Evolutionary conservation across 1,284 basidiomycete species (phyloP).

Genomic region (Cryptococcus floricola): DNA sequence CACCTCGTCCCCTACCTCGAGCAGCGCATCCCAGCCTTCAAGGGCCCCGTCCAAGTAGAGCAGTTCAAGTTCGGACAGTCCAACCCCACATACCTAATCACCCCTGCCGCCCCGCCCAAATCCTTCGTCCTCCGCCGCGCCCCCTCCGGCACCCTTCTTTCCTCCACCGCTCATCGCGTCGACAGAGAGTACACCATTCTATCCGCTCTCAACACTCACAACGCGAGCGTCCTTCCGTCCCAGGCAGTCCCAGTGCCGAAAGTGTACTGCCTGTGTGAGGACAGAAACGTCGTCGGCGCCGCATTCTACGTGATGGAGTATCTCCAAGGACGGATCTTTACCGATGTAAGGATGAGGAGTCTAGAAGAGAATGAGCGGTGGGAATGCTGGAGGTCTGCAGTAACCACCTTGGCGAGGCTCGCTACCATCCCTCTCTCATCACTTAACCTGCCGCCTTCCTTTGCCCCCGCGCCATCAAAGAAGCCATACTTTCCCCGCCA

Average conservation of each 20-base stretch:
- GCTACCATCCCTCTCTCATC: conserved; percentile 65
- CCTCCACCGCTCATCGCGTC: conserved; percentile 86
- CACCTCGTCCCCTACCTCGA: conserved; percentile 67
- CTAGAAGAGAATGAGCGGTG: conserved; percentile 59
- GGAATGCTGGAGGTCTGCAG: conserved; percentile 73
- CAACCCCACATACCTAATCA: conserved; percentile 78
- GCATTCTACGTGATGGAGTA: conserved; percentile 97
- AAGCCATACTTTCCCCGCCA: conserved; percentile 85
- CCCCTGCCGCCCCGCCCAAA: conserved; percentile 10
- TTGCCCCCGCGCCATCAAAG: conserved; percentile 59
- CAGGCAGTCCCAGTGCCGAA: conserved; percentile 72
- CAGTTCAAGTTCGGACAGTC: conserved; percentile 96
- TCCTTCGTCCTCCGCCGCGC: conserved; percentile 78
- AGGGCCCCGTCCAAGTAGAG: conserved; percentile 70
- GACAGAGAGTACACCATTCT: conserved; percentile 87
- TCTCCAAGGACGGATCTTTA: conserved; percentile 87
- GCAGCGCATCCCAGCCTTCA: conserved; percentile 58
- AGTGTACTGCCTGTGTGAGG: conserved; percentile 78
- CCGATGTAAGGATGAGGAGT: conserved; percentile 72
- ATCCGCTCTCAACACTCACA: conserved; percentile 68
- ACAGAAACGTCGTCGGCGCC: conserved; percentile 72
- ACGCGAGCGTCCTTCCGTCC: conserved; percentile 45
- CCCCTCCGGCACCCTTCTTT: conserved; percentile 80
- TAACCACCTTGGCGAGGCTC: conserved; percentile 69
- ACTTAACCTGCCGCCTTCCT: conserved; percentile 65